These are phyloP conservation scores for Danielozyma ontarioensis DNA, from an alignment of 805 yeast genomes.

Conservation along the genomic window DNA sequence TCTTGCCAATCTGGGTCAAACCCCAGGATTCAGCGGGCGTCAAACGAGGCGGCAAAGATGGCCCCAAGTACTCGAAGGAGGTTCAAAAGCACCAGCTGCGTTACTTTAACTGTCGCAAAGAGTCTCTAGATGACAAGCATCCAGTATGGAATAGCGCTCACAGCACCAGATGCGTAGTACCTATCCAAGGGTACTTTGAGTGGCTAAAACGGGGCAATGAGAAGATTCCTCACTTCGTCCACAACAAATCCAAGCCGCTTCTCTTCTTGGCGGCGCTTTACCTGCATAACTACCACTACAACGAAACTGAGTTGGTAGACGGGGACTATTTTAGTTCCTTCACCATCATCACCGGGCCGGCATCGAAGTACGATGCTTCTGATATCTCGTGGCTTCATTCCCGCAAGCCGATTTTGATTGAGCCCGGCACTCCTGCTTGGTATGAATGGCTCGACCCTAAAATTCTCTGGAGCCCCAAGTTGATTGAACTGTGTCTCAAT, in stretches of 20 bases:
- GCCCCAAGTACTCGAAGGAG: slow-evolving; percentile 23
- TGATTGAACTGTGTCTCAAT: slow-evolving; percentile 37
- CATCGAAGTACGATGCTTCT: slow-evolving; percentile 38
- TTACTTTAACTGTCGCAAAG: slow-evolving; percentile 73
- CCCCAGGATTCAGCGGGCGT: slow-evolving; percentile 33
- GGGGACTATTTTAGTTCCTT: slow-evolving; percentile 39
- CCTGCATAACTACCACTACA: slow-evolving; percentile 30
- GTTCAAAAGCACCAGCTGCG: slow-evolving; percentile 34
- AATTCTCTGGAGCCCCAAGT: slow-evolving; percentile 30
- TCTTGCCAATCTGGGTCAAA: slow-evolving; percentile 65
- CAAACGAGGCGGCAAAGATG: slow-evolving; percentile 9
- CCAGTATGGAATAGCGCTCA: slow-evolving; percentile 56
- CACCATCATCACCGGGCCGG: slow-evolving; percentile 72
- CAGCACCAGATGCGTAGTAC: slow-evolving; percentile 63
- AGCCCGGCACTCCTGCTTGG: slow-evolving; percentile 56
- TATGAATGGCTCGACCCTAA: slow-evolving; percentile 55
- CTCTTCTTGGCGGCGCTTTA: slow-evolving; percentile 57
- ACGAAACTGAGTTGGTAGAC: slow-evolving; percentile 11
- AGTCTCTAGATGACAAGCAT: slow-evolving; percentile 45
- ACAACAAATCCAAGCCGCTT: slow-evolving; percentile 45
- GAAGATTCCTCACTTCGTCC: slow-evolving; percentile 64
- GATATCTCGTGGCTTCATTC: slow-evolving; percentile 64
- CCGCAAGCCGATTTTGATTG: slow-evolving; percentile 72
- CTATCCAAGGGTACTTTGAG: slow-evolving; percentile 82
- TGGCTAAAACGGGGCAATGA: slow-evolving; percentile 49